Base-by-base conservation (phyloP, 768 basidiomycete species). In the Boletus coccyginus region DNA sequence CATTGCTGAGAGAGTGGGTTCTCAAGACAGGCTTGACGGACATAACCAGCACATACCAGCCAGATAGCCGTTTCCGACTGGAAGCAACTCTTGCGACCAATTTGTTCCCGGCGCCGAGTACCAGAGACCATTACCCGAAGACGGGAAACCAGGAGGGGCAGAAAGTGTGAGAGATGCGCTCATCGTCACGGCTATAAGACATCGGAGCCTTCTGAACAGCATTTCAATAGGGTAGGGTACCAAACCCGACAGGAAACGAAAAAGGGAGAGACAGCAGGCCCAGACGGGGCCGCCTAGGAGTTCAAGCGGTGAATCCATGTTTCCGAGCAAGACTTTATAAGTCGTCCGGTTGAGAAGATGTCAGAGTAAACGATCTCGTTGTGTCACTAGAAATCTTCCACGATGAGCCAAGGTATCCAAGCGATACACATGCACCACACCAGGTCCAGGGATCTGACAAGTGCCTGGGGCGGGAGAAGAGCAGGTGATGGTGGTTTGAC, bases 41-140 rank as follows among this genome's bases (percentile, higher is more conserved):
- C 27, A 59, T 39, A 40, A 47, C 17, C 17, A 46, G 31, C 5
- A 62, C 73, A 42, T 63, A 82, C 85, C 86, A 61, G 78, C 87
- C 46, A 89, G 75, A 62, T 82, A 86, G 1, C 88, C 88, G 69
- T 91, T 91, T 35, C 88, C 88, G 31, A 90, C 74, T 0, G 89
- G 89, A 29, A 90, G 78, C 64, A 74, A 84, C 43, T 87, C 80
- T 44, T 76, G 75, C 0, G 77, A 70, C 88, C 88, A 90, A 19
- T 76, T 66, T 0, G 66, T 66, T 2, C 81, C 85, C 0, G 81
- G 78, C 16, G 75, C 55, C 5, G 71, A 79, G 60, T 85, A 90
- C 88, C 88, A 90, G 31, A 90, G 74, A 7, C 82, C 88, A 70
- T 90, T 90, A n/a, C 88, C 88, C 13, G 85, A 84, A 5, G 72